These are phyloP conservation scores for Phytophthora foliorum DNA, from an alignment of 352 stramenopile species.

Conservation along the genomic window DNA sequence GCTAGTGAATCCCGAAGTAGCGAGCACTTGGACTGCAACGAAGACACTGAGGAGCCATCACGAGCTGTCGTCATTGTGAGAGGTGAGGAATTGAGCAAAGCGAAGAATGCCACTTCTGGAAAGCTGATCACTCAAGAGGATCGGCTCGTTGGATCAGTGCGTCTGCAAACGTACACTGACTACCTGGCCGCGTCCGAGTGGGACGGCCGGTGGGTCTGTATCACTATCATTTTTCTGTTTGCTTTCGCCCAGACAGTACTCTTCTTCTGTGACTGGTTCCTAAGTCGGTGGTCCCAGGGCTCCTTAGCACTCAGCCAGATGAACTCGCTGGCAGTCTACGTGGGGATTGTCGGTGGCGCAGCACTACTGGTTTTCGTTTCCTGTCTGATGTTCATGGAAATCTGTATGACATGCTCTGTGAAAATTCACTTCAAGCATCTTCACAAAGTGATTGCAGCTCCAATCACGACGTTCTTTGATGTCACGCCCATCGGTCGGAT, in stretches of 20 bases:
- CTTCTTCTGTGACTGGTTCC: constrained; percentile 56
- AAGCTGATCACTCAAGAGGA: constrained; percentile 49
- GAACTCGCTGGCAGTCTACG: constrained; percentile 41
- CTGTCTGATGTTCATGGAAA: constrained; percentile 48
- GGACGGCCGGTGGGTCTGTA: constrained; percentile 38
- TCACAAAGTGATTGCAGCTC: constrained; percentile 52
- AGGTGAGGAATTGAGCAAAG: not conserved
- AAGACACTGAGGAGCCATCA: not conserved
- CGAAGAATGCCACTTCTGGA: constrained; percentile 2
- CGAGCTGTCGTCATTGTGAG: not conserved
- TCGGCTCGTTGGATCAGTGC: constrained; percentile 37
- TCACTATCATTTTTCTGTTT: constrained; percentile 40
- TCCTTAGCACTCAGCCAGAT: constrained; percentile 36
- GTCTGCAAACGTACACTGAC: constrained; percentile 43
- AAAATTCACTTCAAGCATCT: constrained; percentile 50
- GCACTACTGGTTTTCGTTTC: constrained; percentile 40
- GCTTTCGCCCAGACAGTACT: constrained; percentile 40
- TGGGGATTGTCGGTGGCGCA: constrained; percentile 37
- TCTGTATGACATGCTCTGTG: constrained; percentile 49
- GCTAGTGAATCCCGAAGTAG: not conserved
- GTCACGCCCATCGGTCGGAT: constrained; percentile 72
- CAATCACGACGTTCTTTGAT: constrained; percentile 74
- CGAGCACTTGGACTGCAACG: not conserved
- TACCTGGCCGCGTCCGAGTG: constrained; percentile 49
- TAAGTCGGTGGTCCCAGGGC: constrained; percentile 49